Base-by-base conservation (phyloP, 129 eudicot species). In the Escallonia rubra region DNA sequence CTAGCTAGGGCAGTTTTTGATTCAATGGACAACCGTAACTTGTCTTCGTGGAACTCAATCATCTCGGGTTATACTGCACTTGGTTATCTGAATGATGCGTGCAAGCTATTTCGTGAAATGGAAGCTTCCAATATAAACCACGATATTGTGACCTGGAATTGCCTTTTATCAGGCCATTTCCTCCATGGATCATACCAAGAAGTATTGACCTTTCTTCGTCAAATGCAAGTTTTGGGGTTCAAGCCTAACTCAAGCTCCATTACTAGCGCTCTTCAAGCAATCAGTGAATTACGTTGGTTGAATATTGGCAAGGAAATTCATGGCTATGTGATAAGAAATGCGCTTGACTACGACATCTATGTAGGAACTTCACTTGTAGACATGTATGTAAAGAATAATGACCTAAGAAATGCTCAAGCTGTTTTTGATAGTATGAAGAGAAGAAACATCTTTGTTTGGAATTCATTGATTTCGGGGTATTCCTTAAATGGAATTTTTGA, bases 21-120 rank as follows among this genome's bases (percentile, higher is more conserved):
- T 75, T 63, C 46, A 43, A 80, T 74, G 83, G 73, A 66, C 51
- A 80, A 65, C 42, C 70, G 67, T 2, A 74, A 80, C 59, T 7
- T 80, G 56, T 77, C 83, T 51, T 57, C 85, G 7, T 84, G 89
- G 89, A 84, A 84, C 78, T 80, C 85, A 3, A 77, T 84, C 61
- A 80, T 84, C 44, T 84, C 89, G 8, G 80, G 80, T 54, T 80
- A 84, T 66, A 43, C 73, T 66, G 48, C 85, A 50, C 73, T 70
- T 57, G 89, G 85, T 44, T 23, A 73, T 71, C 66, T 80, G 10
- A 53, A 60, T 73, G 85, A 84, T 40, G 82, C 85, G 9, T 49
- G 41, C 76, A 39, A 44, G 38, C 69, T 80, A 50, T 80, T 80
- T 58, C 50, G 41, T 61, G 76, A 62, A 51, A 76, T 84, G 89